Percentiles rank a stretch among this genome's conserved stretches.
phyloP scores from a whole-genome alignment of 2,329 filamentous ascomycete genomes.

The Trichoderma semiorbis region DNA sequence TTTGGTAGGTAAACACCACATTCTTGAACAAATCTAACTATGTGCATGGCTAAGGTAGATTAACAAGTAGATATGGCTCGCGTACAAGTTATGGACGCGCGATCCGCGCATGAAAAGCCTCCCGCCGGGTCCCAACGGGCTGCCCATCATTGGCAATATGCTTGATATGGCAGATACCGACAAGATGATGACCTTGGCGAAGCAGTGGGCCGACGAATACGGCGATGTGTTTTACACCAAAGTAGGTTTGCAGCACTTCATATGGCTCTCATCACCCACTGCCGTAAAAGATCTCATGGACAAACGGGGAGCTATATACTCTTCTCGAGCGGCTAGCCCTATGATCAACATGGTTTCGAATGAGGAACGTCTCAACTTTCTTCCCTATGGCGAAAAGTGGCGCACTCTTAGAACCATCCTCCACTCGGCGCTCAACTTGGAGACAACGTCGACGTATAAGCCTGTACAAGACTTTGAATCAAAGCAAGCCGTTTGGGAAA shows the following conservation, averaged over 20 bases:
- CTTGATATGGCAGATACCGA: conserved; percentile 29
- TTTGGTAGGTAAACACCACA: background rate
- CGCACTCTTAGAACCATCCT: conserved; percentile 8
- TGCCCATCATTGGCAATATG: conserved; percentile 23
- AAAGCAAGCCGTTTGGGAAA: conserved; percentile 19
- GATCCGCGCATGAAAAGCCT: conserved; percentile 5
- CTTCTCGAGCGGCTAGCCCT: conserved; percentile 34
- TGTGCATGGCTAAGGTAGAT: background rate
- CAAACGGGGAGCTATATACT: conserved; percentile 48
- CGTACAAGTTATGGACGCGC: conserved; percentile 2
- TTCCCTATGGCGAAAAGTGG: conserved; percentile 16
- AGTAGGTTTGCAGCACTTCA: conserved; percentile 44
- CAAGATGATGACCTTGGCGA: conserved; percentile 27
- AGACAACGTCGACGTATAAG: conserved; percentile 18
- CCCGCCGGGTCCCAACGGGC: conserved; percentile 24
- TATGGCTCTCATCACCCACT: conserved; percentile 44
- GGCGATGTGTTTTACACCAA: conserved; percentile 50
- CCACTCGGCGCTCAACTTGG: conserved; percentile 18
- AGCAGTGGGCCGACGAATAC: conserved; percentile 52
- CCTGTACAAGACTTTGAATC: conserved; percentile 25
- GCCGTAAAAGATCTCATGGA: conserved; percentile 52
- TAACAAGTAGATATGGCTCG: background rate
- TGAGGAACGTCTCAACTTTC: conserved; percentile 15
- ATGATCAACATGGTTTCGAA: conserved; percentile 18
- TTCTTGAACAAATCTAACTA: background rate